A percentile compares a stretch with the other conserved stretches of the same genome.
Evolutionary conservation across 805 yeast genomes (phyloP).

Genomic region (Wickerhamiella kurtzmanii): DNA sequence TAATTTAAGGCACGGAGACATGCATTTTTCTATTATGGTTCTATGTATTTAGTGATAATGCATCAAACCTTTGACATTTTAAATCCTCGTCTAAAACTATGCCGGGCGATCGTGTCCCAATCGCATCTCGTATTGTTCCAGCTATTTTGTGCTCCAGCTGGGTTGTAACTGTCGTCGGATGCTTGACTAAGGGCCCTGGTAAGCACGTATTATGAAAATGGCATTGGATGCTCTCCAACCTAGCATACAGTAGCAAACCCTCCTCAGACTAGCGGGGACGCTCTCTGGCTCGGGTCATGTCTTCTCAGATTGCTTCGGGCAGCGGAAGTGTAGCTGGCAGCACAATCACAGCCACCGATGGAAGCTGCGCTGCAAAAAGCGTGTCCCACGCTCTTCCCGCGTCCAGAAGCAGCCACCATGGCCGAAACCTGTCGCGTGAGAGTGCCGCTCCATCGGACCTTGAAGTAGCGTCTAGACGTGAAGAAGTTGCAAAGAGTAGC

Average conservation of each 20-base stretch:
- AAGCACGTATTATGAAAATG: not conserved
- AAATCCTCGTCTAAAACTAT: too few relatives aligned
- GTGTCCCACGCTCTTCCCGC: not conserved
- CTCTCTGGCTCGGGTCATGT: not conserved
- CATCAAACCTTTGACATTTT: too few relatives aligned
- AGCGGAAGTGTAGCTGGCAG: not conserved
- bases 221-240: not conserved
- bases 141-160: too few relatives aligned
- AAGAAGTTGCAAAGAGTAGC: not conserved
- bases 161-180: not conserved
- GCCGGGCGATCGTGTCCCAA: too few relatives aligned
- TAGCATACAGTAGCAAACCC: not conserved
- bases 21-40: too few relatives aligned
- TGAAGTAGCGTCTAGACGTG: not conserved
- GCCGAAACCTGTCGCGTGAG: not conserved
- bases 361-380: not conserved
- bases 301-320: not conserved
- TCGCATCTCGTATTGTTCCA: too few relatives aligned
- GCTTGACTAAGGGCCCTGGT: not conserved
- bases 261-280: not conserved
- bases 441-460: not conserved
- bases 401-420: too few relatives aligned
- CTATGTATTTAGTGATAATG: too few relatives aligned
- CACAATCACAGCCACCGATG: not conserved
- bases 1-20: too few relatives aligned